Evolutionary conservation across 768 basidiomycete species (phyloP), one percentile per base, ranked within the genome.

Genomic region (Kwoniella newhampshirensis): DNA sequence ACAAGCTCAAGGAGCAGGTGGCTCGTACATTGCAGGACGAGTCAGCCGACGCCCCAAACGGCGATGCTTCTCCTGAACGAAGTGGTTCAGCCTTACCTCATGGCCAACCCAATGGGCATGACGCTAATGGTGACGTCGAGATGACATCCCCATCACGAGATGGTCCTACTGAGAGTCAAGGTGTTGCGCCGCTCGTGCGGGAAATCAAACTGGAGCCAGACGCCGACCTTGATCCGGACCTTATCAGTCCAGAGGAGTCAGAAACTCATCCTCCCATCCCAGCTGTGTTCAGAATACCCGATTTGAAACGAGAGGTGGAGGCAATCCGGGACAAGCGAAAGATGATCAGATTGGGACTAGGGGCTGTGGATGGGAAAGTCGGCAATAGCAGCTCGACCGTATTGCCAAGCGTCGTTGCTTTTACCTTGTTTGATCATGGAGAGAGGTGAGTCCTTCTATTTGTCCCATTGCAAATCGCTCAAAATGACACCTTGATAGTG

Each of bases 381-480:
- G 63, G 64, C 18, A 45, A 49, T 26, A 46, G 44, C 37, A 43
- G 51, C 21, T 20, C 58, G 4, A 42, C 57, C 11, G 59, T 58
- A 2, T 52, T 70, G 44, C 94, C 94, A 2, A 97, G 93, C 66
- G 86, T 98, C 51, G 96, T 94, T 65, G 86, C 90, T 5, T 98
- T 96, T 71, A 98, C 96, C 3, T 71, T 99, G 39, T 93, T 96
- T 73, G 92, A 98, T 68, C 85, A 88, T 1, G 86, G 86, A n/a
- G 94, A 98, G 79, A 89, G 91, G 94, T 96, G 71, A 68, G 87
- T 77, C 35, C 6, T 28, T 42, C 6, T 13, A 25, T 20, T 17
- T 5, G 41, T 4, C 20, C 13, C 23, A 39, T 25, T 4, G 42
- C 28, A 41, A 27, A 28, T 26, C 2, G 6, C 7, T 6, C 32